Conservation (phyloP, 805 yeast species). For the Sugiyamaella americana region DNA sequence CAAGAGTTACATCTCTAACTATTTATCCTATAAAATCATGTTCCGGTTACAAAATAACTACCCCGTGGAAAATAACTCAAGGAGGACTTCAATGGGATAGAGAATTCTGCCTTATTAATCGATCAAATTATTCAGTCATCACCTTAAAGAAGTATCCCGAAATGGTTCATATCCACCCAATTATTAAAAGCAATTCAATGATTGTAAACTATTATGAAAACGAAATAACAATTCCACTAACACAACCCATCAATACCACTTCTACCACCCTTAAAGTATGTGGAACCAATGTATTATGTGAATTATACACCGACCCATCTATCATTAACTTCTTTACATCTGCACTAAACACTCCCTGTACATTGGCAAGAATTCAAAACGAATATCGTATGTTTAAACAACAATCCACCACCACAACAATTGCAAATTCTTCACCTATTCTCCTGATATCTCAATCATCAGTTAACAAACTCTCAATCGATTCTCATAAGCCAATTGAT, state of each 20-base stretch:
- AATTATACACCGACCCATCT: conserved; percentile 13
- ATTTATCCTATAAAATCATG: conserved; percentile 44
- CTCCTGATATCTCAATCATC: conserved; percentile 34
- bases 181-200: conserved; percentile 18
- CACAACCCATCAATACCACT: background rate
- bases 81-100: conserved; percentile 39
- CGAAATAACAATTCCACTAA: conserved; percentile 12
- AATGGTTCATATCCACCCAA: conserved; percentile 36
- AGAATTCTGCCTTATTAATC: conserved; percentile 34
- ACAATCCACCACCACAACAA: conserved; percentile 3
- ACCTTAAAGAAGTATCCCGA: conserved; percentile 31
- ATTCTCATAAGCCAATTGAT: conserved; percentile 13
- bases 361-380: conserved; percentile 28
- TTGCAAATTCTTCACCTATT: conserved; percentile 38
- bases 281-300: conserved; percentile 9
- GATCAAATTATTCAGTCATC: conserved; percentile 26
- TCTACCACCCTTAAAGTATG: conserved; percentile 4
- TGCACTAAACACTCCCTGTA: conserved; percentile 33
- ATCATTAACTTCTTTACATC: conserved; percentile 30
- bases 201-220: conserved; percentile 16
- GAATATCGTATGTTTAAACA: conserved; percentile 12
- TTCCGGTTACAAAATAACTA: conserved; percentile 30
- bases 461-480: conserved; percentile 19
- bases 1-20: conserved; percentile 23
- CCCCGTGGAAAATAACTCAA: conserved; percentile 28